phyloP scores from a whole-genome alignment of 352 stramenopile species.

The Phytophthora europaea region DNA sequence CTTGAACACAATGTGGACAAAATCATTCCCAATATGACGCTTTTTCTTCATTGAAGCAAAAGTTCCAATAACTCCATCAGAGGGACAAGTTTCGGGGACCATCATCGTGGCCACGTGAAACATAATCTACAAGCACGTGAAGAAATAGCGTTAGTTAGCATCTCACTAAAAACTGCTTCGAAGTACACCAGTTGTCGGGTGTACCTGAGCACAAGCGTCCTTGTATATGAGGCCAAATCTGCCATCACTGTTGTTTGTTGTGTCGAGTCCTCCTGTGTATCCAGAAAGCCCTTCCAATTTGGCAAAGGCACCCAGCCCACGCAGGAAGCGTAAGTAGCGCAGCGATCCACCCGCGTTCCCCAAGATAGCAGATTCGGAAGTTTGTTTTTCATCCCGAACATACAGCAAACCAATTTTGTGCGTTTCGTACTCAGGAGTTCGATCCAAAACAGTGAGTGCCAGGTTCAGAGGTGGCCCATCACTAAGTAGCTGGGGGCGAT shows the following conservation, averaged over 20 bases:
- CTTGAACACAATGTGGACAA: constrained; percentile 90
- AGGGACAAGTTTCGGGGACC: constrained; percentile 32
- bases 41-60: constrained; percentile 83
- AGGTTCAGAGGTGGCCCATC: constrained; percentile 65
- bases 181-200: not conserved
- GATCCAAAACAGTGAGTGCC: constrained; percentile 81
- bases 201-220: constrained; percentile 73
- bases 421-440: constrained; percentile 84
- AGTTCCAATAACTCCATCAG: constrained; percentile 6
- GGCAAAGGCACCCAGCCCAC: constrained; percentile 72
- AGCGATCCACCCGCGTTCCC: constrained; percentile 74
- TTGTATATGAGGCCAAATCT: constrained; percentile 82
- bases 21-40: constrained; percentile 91
- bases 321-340: constrained; percentile 82
- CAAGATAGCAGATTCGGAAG: constrained; percentile 76
- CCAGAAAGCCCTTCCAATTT: constrained; percentile 71
- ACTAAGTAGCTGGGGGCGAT: constrained; percentile 67
- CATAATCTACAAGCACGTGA: constrained; percentile 65
- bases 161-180: not conserved
- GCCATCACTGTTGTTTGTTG: constrained; percentile 71
- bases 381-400: constrained; percentile 65
- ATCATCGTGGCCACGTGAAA: constrained; percentile 92
- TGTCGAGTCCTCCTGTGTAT: constrained; percentile 86
- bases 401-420: constrained; percentile 91
- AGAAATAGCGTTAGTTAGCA: constrained; percentile 1